Base-by-base conservation (phyloP, 805 yeast species). In the Candida palmyrensis region DNA sequence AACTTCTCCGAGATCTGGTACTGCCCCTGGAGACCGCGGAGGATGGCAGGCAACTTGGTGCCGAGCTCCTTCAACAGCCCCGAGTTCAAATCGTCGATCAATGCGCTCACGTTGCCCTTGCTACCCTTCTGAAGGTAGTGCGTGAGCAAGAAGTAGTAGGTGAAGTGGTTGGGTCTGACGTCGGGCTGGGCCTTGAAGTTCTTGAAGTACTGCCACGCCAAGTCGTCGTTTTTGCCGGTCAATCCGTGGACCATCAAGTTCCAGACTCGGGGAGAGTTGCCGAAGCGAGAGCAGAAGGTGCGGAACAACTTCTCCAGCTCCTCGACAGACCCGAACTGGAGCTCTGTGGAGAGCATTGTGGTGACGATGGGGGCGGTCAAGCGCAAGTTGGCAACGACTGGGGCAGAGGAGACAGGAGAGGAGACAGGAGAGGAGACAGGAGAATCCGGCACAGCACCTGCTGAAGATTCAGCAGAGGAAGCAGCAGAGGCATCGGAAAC, bases 281-380 rank as follows among this genome's bases (percentile, higher is more conserved):
- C 42, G 35, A 64, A 42, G 18, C 64, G 42, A 28, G 47, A 38
- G 30, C 64, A 43, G 33, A 66, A 66, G 38, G 55, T 51, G 6
- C 51, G 51, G 36, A 66, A 64, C 29, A 62, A 41, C 3, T 41
- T 44, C 40, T 57, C 55, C 3, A 63, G 69, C 3, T 42, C 38
- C 13, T 42, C 46, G 18, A 61, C 16, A 8, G 52, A 51, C 2
- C 79, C 78, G 23, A 43, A 41, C 25, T 53, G 55, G 36, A 71
- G 52, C 53, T 74, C 79, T 21, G 66, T 67, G 28, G 62, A 56
- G 39, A 76, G 59, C 60, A 75, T 59, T 6, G 73, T 47, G 7
- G 75, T 67, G 49, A 67, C 62, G 20, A 73, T 49, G 18, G 56
- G 61, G 6, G 57, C 43, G 3, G 69, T 55, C 22, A 37, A 22